phyloP scores from a whole-genome alignment of 768 basidiomycete genomes.

The Russula brevipes region DNA sequence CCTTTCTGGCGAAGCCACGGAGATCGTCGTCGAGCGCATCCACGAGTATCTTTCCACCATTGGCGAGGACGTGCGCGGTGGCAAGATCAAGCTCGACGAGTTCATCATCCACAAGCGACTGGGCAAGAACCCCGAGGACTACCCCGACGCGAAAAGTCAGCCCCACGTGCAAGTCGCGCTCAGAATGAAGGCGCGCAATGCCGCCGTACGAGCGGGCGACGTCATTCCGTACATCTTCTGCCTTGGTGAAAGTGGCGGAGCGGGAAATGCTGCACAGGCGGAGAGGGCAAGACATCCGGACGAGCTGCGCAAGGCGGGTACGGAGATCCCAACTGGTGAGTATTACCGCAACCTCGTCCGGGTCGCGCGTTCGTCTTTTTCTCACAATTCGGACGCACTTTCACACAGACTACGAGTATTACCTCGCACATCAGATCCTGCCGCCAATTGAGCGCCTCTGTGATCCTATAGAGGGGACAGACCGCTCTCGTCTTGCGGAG shows the following conservation, averaged over 20 bases:
- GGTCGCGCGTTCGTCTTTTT: conserved; percentile 4
- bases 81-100: conserved; percentile 80
- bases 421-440: conserved; percentile 84
- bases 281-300: conserved; percentile 93
- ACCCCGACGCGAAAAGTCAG: conserved; percentile 90
- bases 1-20: conserved; percentile 85
- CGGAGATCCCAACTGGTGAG: conserved; percentile 70
- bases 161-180: conserved; percentile 97
- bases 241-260: conserved; percentile 63
- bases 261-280: conserved; percentile 72
- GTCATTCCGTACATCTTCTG: conserved; percentile 98
- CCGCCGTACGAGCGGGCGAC: conserved; percentile 77
- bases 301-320: conserved; percentile 67
- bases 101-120: conserved; percentile 96
- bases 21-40: conserved; percentile 82
- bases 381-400: background rate
- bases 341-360: background rate
- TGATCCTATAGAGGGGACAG: conserved; percentile 94
- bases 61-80: conserved; percentile 72
- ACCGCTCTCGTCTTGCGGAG: conserved; percentile 86
- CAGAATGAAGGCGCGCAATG: conserved; percentile 80
- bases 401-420: conserved; percentile 78
- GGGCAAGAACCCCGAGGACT: conserved; percentile 95
- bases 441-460: conserved; percentile 95
- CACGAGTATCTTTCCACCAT: conserved; percentile 83